These are phyloP conservation scores for Agrostemma githago DNA, from an alignment of 148 eudicot species.

Conservation along the genomic window DNA sequence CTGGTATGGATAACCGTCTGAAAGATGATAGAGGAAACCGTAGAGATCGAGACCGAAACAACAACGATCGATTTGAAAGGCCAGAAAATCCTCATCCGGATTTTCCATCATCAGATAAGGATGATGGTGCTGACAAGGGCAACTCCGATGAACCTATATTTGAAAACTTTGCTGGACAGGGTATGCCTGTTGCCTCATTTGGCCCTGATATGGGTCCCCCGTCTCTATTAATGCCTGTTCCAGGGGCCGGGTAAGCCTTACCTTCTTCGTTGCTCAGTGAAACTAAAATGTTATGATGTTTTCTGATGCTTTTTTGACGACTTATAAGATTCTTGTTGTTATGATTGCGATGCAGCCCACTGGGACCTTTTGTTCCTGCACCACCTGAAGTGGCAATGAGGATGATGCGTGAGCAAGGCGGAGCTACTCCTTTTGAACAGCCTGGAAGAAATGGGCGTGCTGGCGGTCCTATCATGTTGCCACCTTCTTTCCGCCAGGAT, in stretches of 20 bases:
- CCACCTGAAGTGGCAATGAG: slow-evolving; percentile 98
- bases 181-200: slow-evolving; percentile 66
- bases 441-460: slow-evolving; percentile 63
- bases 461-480: slow-evolving; percentile 66
- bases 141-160: slow-evolving; percentile 73
- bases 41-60: slow-evolving; percentile 69
- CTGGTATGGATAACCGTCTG: slow-evolving; percentile 50
- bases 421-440: slow-evolving; percentile 73
- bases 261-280: neutral
- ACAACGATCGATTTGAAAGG: slow-evolving; percentile 62
- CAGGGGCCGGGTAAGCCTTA: slow-evolving; percentile 84
- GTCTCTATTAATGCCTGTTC: slow-evolving; percentile 93
- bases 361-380: slow-evolving; percentile 98
- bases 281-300: neutral
- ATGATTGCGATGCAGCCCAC: slow-evolving; percentile 54
- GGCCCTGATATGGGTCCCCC: slow-evolving; percentile 81
- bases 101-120: slow-evolving; percentile 46
- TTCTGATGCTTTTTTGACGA: neutral
- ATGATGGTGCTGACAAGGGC: slow-evolving; percentile 55
- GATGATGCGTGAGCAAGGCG: slow-evolving; percentile 92
- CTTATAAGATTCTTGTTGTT: neutral
- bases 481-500: slow-evolving; percentile 83
- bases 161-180: slow-evolving; percentile 74
- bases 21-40: slow-evolving; percentile 75
- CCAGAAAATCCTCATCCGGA: slow-evolving; percentile 60